Base-by-base conservation (phyloP, 345 rosid species). In the Acer saccharum region DNA sequence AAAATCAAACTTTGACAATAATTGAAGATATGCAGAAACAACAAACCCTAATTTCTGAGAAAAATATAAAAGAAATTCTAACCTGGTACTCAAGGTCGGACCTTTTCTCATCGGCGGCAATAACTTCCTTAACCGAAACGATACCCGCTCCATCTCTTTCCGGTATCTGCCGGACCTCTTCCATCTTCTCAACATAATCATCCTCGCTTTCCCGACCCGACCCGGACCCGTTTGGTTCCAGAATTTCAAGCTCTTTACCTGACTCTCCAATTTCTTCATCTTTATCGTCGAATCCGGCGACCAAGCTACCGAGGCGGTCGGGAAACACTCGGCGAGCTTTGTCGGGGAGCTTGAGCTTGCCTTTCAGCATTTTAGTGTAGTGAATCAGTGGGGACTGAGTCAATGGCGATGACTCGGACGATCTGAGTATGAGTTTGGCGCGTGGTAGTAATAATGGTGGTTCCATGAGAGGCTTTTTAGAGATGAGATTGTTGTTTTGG, bases 71-170 rank as follows among this genome's bases (percentile, higher is more conserved):
- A 29, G 21, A 64, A 64, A 10, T n/a, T 39, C 86, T 82, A 44
- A 90, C 96, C 91, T 89, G 91, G 55, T 88, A 72, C 69, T 77
- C 84, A 71, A 90, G 77, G 75, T 91, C 90, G 14, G 93, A 90
- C 84, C 89, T 86, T 83, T 90, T 91, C 78, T 88, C 96, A 57
- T 88, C 92, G 1, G 87, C 90, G 18, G 81, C 86, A 69, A 87
- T 82, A 58, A 80, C 74, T 79, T 86, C 86, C 77, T 65, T 57
- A 13, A 63, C 83, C 27, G 89, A 85, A 20, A 86, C 76, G 52
- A 65, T 77, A 35, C 46, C 77, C 77, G 68, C 48, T 57, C 81
- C 81, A 14, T 81, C 83, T 75, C 80, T 86, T 10, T 80, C 80
- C 11, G 83, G 50, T 69, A 69, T 83, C 46, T 58, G 64, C 27